These are phyloP conservation scores for Hericium rajendrae DNA, from an alignment of 768 basidiomycete species.

Conservation along the genomic window DNA sequence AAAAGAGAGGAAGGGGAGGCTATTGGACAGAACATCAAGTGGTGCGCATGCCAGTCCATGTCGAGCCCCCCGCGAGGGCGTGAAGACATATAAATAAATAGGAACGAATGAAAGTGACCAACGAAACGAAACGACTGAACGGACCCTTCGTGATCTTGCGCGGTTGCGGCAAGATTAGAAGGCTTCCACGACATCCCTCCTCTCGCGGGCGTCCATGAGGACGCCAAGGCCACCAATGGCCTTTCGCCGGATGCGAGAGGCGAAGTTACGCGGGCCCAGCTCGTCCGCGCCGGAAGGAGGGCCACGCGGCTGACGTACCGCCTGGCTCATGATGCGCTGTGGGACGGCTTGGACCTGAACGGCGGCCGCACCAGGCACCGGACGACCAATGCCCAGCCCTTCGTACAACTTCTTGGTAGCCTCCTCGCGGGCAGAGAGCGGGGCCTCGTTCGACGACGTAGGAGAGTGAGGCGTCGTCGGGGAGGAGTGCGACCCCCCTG, in stretches of 20 bases:
- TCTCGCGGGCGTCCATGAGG: constrained; percentile 75
- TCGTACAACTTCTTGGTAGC: constrained; percentile 81
- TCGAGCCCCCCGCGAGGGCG: background rate
- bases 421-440: constrained; percentile 81
- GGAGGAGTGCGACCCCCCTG: constrained; percentile 45
- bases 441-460: constrained; percentile 39
- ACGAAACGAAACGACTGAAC: background rate
- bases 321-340: constrained; percentile 52
- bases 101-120: background rate
- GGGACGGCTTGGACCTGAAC: constrained; percentile 28
- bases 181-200: constrained; percentile 37
- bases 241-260: constrained; percentile 73
- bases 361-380: constrained; percentile 29
- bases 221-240: constrained; percentile 74
- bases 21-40: background rate
- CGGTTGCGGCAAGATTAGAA: constrained; percentile 4
- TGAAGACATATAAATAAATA: background rate
- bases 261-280: constrained; percentile 83
- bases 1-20: background rate
- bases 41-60: background rate
- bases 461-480: constrained; percentile 71
- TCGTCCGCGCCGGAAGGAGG: constrained; percentile 84
- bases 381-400: constrained; percentile 77
- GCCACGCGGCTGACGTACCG: constrained; percentile 78
- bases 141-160: background rate